Evolutionary conservation across 495 filamentous ascomycete species (phyloP), one percentile per base, ranked within the genome.

Genomic region (Platismatia glauca): DNA sequence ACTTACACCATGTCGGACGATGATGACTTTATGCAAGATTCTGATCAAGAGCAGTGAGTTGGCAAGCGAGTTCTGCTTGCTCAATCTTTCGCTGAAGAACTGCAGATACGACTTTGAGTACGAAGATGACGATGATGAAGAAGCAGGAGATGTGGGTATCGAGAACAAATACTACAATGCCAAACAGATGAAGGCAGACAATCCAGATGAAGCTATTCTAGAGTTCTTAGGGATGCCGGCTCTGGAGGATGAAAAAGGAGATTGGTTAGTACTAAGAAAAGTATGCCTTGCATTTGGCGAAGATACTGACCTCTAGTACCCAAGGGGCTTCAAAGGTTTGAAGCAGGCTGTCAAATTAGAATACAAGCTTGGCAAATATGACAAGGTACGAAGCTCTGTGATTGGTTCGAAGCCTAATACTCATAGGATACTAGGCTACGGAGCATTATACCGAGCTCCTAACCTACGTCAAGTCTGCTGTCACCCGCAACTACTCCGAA

Each of bases 111-210:
- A 97, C 75, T 97, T 97, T 71, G 94, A 98, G 65, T 97, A 97
- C 74, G 89, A 93, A 71, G 90, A 92, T 67, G 86, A 89, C 63
- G 92, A 95, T 64, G 94, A 92, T 22, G 90, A 96, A 52, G 87
- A 96, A 53, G 83, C 79, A 43, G 89, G 87, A 27, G 89, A 96
- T 73, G 87, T 97, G 67, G 92, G 93, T 62, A 92, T 97, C 71
- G 95, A 97, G 73, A 98, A 98, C 78, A 96, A 96, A 77, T 98
- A 98, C 78, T 98, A 97, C 81, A 97, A 96, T 77, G 94, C 94
- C 33, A 98, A 98, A 77, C 91, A 96, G 75, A 87, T 95, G 75
- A 98, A 98, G 77, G 81, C 79, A 12, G 85, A 84, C 60, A 89
- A 88, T 64, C 90, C 95, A 4, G 86, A 95, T 68, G 91, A 89